Percentiles rank a stretch among this genome's conserved stretches.
phyloP scores from a whole-genome alignment of 495 filamentous ascomycete genomes.

The Podospora bellae-mahoneyi region DNA sequence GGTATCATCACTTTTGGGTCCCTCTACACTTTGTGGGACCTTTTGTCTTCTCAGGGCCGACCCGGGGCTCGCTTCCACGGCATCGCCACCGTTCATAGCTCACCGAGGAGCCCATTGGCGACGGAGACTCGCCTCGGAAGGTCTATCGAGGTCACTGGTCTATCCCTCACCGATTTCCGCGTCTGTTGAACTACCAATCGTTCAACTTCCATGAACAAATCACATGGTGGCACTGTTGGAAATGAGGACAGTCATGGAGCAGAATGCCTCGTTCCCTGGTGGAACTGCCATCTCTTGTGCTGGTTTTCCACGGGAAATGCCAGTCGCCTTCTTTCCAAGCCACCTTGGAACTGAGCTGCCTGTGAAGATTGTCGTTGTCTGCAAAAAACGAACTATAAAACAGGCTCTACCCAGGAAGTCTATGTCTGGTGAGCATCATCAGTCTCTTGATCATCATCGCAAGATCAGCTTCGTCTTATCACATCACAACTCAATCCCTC shows the following conservation, averaged over 20 bases:
- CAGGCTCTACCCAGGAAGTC: not conserved
- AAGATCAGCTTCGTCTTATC: not conserved
- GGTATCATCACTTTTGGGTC: not conserved
- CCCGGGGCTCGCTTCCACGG: not conserved
- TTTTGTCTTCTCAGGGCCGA: not conserved
- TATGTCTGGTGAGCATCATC: not conserved
- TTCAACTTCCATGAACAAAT: not conserved
- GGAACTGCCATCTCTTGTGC: conserved; percentile 3
- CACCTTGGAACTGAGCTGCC: not conserved
- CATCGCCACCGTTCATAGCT: not conserved
- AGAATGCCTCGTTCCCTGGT: conserved; percentile 1
- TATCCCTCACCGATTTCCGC: not conserved
- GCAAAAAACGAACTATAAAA: not conserved
- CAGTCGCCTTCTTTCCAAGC: not conserved
- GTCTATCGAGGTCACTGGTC: conserved; percentile 2
- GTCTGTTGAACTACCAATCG: not conserved
- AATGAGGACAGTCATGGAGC: not conserved
- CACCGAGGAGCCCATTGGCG: not conserved
- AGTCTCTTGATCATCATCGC: not conserved
- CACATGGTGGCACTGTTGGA: conserved; percentile 4
- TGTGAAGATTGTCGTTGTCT: not conserved
- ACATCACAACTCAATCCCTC: not conserved
- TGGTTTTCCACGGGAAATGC: not conserved
- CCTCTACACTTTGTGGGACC: not conserved
- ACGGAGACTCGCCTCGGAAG: not conserved